These are phyloP conservation scores for Candida krabiensis DNA, from an alignment of 805 yeast genomes.

Conservation along the genomic window DNA sequence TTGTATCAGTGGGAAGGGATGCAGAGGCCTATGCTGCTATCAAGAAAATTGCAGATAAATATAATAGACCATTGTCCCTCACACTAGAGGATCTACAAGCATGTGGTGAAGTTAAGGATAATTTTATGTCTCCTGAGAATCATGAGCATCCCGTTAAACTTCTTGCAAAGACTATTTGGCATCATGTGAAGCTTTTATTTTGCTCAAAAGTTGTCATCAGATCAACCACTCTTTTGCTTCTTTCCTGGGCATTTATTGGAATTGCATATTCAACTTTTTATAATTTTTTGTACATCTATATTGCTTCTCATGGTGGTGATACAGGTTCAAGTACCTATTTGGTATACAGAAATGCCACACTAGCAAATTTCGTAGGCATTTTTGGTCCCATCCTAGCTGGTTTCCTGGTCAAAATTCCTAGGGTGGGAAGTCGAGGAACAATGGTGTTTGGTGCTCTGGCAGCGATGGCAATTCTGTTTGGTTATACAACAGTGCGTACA, in stretches of 20 bases:
- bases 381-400: slow-evolving; percentile 58
- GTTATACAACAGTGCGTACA: slow-evolving; percentile 61
- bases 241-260: slow-evolving; percentile 60
- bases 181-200: slow-evolving; percentile 48
- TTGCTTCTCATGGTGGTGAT: slow-evolving; percentile 50
- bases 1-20: slow-evolving; percentile 52
- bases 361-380: slow-evolving; percentile 47
- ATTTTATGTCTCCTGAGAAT: slow-evolving; percentile 21
- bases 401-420: slow-evolving; percentile 30
- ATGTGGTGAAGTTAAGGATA: slow-evolving; percentile 42
- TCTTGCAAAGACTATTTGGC: slow-evolving; percentile 29
- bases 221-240: slow-evolving; percentile 43
- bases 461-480: slow-evolving; percentile 58
- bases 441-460: slow-evolving; percentile 51
- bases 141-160: slow-evolving; percentile 27
- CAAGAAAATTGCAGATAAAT: slow-evolving; percentile 45
- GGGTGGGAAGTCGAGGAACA: slow-evolving; percentile 58
- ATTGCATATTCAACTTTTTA: slow-evolving; percentile 57
- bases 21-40: slow-evolving; percentile 46
- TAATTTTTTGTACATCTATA: slow-evolving; percentile 53
- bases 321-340: slow-evolving; percentile 39
- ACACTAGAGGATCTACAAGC: slow-evolving; percentile 46
- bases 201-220: slow-evolving; percentile 43
- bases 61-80: slow-evolving; percentile 40
- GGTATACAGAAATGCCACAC: slow-evolving; percentile 48